Evolutionary conservation across 106 monocot genomes (phyloP), one percentile per base, ranked within the genome.

Genomic region (Dendrobium catenatum): DNA sequence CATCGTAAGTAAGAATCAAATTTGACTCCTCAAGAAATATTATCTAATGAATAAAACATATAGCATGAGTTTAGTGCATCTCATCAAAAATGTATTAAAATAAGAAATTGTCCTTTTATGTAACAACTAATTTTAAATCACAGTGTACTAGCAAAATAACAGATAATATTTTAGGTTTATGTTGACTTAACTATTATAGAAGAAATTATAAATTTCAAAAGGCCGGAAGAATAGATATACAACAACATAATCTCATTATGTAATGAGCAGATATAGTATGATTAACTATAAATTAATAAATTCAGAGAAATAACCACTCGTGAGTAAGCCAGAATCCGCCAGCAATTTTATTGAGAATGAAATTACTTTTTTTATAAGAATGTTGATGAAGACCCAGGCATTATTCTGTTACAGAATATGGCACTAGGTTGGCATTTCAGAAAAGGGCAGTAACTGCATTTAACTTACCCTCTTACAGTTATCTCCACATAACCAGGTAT

Each of bases 401-500:
- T n/a, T n/a, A 61, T 22, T 10, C 22, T 61, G 22, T 61, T 5
- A 22, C 61, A 61, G 61, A 61, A 61, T 61, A 20, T 22, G 22
- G 61, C 61, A n/a, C n/a, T 61, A 22, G 4, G 61, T 13, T 15
- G 51, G 51, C 61, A 61, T n/a, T 61, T 61, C 61, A 51, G 15
- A 13, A 51, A 70, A 70, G 8, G 13, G 13, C 8, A 70, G 33
- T 15, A 9, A 70, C 20, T 43, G 6, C 43, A 74, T 74, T 43
- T 5, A 76, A 24, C 70, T 80, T 90, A 94, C 96, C 91, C 94
- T 82, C 56, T 88, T 77, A 75, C 96, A 96, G 29, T 79, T 87
- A 80, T 68, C 83, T 74, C 92, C 87, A 86, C 96, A 96, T 79
- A 96, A 92, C 96, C 93, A 96, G 55, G 83, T 68, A 77, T 33